Conservation (phyloP, 2,329 filamentous ascomycete species). For the Monosporascus sp. region DNA sequence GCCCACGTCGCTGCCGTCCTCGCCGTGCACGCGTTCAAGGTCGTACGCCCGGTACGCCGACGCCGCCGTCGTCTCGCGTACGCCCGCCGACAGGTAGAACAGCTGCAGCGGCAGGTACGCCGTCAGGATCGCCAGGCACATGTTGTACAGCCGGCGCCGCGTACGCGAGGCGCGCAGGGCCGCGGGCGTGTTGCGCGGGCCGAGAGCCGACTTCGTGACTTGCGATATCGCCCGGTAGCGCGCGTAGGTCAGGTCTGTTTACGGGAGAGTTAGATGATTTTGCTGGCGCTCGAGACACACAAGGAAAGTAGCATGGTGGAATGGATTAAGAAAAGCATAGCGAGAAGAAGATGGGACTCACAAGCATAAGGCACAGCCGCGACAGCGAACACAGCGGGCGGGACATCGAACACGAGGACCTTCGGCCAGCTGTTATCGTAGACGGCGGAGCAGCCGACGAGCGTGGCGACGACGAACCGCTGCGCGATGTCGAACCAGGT, state of each 20-base stretch:
- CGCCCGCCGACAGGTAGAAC: conserved; percentile 36
- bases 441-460: conserved; percentile 44
- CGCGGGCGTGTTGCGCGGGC: conserved; percentile 32
- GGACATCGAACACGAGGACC: conserved; percentile 43
- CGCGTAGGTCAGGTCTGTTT: conserved; percentile 36
- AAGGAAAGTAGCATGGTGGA: background rate
- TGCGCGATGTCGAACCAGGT: conserved; percentile 43
- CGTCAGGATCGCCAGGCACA: conserved; percentile 47
- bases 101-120: conserved; percentile 47
- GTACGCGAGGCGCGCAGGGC: conserved; percentile 41
- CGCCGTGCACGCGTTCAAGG: conserved; percentile 4
- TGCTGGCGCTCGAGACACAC: background rate
- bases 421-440: conserved; percentile 43
- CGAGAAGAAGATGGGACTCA: conserved; percentile 29
- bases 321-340: background rate
- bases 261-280: background rate
- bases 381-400: conserved; percentile 39
- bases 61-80: conserved; percentile 23
- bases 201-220: conserved; percentile 34
- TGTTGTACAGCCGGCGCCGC: conserved; percentile 49
- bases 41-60: conserved; percentile 12
- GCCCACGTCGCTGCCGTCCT: background rate
- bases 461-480: conserved; percentile 45
- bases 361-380: conserved; percentile 43
- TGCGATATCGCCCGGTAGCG: conserved; percentile 44